phyloP scores from a whole-genome alignment of 257 asterid genomes.

The Solanum chaucha region DNA sequence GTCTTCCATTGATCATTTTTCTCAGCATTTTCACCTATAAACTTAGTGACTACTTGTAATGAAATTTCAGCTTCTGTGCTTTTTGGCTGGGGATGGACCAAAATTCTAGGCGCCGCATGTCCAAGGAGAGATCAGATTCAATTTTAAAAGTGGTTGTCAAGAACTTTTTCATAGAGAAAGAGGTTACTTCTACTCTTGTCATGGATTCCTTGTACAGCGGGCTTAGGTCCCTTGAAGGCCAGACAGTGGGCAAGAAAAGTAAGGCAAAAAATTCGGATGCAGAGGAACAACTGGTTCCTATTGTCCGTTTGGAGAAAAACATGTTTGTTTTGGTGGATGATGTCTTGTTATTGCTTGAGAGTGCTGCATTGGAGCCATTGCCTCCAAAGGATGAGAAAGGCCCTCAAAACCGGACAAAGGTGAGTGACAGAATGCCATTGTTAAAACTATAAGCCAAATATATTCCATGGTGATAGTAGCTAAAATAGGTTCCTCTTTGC shows the following conservation, averaged over 20 bases:
- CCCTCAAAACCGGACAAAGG: constrained; percentile 93
- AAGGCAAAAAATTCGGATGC: constrained; percentile 42
- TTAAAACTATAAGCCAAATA: background rate
- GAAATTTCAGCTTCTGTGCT: constrained; percentile 60
- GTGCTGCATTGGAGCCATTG: constrained; percentile 87
- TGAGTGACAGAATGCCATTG: constrained; percentile 11
- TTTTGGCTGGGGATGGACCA: constrained; percentile 87
- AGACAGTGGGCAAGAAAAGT: constrained; percentile 53
- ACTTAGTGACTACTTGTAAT: background rate
- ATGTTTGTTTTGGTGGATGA: constrained; percentile 79
- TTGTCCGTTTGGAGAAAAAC: constrained; percentile 64
- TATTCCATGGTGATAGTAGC: background rate
- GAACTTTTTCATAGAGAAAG: constrained; percentile 88
- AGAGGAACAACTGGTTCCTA: constrained; percentile 55
- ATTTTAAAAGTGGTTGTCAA: constrained; percentile 76
- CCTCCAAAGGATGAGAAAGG: constrained; percentile 98
- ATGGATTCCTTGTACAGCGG: constrained; percentile 97
- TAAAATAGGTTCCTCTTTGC: background rate
- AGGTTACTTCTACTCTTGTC: constrained; percentile 93
- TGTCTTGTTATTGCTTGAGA: constrained; percentile 72
- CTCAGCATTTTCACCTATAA: background rate
- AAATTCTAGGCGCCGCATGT: constrained; percentile 55
- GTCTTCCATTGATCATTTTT: background rate
- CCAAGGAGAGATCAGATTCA: constrained; percentile 69
- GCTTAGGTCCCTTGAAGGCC: constrained; percentile 85